phyloP scores from a whole-genome alignment of 108 stramenopile species.

The Nannochloropsis oceanica region DNA sequence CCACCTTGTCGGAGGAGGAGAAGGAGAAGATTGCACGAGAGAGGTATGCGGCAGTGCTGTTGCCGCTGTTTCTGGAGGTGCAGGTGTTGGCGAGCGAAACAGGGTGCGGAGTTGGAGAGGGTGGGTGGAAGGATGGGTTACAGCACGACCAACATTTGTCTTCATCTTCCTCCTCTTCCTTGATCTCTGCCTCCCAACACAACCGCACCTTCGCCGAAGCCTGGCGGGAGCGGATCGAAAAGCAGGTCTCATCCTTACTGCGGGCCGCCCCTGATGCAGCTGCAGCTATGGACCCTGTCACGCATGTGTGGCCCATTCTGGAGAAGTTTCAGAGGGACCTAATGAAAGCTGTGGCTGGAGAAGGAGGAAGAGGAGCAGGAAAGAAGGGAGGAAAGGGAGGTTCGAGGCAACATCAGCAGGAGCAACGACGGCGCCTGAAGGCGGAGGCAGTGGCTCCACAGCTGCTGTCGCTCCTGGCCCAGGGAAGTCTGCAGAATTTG shows the following conservation, averaged over 20 bases:
- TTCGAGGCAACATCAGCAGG: background rate
- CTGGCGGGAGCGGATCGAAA: background rate
- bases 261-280: background rate
- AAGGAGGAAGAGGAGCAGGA: background rate
- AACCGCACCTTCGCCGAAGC: background rate
- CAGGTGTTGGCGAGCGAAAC: background rate
- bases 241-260: background rate
- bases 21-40: background rate
- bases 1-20: background rate
- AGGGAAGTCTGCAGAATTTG: background rate
- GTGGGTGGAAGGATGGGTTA: background rate
- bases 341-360: background rate
- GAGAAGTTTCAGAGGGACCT: background rate
- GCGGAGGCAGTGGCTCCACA: background rate
- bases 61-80: background rate
- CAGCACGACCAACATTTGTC: background rate
- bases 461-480: background rate
- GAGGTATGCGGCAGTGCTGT: background rate
- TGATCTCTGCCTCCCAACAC: background rate
- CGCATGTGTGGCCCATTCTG: background rate
- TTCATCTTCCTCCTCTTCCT: background rate
- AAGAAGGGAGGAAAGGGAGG: background rate
- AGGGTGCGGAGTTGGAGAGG: background rate
- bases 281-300: background rate
- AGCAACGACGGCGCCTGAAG: background rate